A percentile compares a stretch with the other conserved stretches of the same genome.
Evolutionary conservation across 129 eudicot species (phyloP).

Genomic region (Logfia minima): DNA sequence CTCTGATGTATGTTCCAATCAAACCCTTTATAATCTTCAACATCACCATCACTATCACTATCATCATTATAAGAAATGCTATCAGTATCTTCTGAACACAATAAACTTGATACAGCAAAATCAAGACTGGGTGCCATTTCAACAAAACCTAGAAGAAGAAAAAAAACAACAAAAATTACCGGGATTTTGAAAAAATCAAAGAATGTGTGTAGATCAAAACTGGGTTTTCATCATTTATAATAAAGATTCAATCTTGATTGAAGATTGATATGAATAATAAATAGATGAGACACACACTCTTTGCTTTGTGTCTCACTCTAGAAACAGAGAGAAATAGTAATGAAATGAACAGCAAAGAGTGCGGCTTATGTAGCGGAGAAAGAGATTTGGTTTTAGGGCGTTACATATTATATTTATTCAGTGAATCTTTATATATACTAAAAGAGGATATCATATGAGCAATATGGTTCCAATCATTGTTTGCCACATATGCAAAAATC

Average conservation of each 20-base stretch:
- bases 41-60: slow-evolving; percentile 31
- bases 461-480: no score
- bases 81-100: slow-evolving; percentile 65
- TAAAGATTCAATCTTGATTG: slow-evolving; percentile 20
- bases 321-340: slow-evolving; percentile 19
- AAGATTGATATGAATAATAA: slow-evolving; percentile 15
- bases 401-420: background rate
- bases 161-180: background rate
- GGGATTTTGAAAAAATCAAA: slow-evolving; percentile 13
- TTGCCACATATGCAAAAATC: no score
- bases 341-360: slow-evolving; percentile 32
- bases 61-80: slow-evolving; percentile 43
- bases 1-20: slow-evolving; percentile 16
- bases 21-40: slow-evolving; percentile 33
- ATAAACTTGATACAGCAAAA: slow-evolving; percentile 53
- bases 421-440: slow-evolving; percentile 6
- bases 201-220: slow-evolving; percentile 26
- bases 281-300: slow-evolving; percentile 36
- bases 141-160: slow-evolving; percentile 4
- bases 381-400: slow-evolving; percentile 35
- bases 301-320: slow-evolving; percentile 33
- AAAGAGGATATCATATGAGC: no score
- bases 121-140: slow-evolving; percentile 69
- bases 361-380: slow-evolving; percentile 46
- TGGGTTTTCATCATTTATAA: slow-evolving; percentile 27